Percentiles rank a stretch among this genome's conserved stretches.
Conservation (phyloP, 148 eudicot species). For the Chenopodium formosanum region DNA sequence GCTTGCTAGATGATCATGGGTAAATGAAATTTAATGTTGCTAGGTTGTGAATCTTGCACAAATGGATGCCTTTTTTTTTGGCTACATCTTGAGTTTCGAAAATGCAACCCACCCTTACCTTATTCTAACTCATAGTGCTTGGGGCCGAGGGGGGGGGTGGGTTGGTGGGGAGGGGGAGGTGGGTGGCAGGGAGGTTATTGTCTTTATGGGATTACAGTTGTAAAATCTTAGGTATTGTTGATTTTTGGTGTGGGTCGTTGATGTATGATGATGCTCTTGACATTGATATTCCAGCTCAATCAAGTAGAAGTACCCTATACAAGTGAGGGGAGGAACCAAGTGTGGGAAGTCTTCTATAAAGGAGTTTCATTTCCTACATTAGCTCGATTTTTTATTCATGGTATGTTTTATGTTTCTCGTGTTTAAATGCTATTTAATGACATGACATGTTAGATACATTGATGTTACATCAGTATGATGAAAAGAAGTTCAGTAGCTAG, state of each 20-base stretch:
- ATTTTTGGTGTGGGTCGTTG: background rate
- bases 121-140: background rate
- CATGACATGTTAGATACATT: background rate
- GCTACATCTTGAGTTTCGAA: too few species aligned
- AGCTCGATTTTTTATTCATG: conserved; percentile 63
- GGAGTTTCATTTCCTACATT: conserved; percentile 72
- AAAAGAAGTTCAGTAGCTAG: background rate
- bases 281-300: conserved; percentile 38
- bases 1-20: background rate
- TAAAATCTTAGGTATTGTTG: background rate
- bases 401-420: conserved; percentile 31
- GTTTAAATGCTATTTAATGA: background rate
- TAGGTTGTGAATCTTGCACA: too few species aligned
- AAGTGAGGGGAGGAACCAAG: conserved; percentile 38
- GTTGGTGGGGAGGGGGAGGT: too few species aligned
- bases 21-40: too few species aligned
- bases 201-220: background rate
- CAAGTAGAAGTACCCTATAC: conserved; percentile 36
- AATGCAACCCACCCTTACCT: background rate
- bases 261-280: conserved; percentile 11
- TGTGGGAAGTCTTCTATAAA: conserved; percentile 68
- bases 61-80: too few species aligned
- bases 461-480: background rate
- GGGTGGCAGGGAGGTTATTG: too few species aligned
- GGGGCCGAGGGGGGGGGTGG: too few species aligned